These are phyloP conservation scores for Zalaria obscura DNA, from an alignment of 2,329 filamentous ascomycete genomes.

Conservation along the genomic window DNA sequence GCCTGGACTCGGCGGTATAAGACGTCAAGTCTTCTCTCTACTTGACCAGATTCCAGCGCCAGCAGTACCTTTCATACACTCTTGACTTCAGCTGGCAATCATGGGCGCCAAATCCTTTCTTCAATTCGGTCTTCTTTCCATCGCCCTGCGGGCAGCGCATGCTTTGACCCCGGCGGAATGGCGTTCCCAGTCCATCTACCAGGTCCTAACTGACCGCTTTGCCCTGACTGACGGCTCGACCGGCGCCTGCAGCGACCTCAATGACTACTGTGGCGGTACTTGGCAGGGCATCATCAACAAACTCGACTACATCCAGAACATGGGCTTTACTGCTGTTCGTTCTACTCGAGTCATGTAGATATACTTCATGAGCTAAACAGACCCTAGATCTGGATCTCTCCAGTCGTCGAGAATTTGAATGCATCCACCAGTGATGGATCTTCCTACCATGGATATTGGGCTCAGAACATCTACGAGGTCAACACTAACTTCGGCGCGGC, in stretches of 20 bases:
- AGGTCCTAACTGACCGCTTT: slow-evolving; percentile 25
- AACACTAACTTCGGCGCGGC: slow-evolving; percentile 23
- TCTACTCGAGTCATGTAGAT: background rate
- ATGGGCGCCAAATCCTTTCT: no score
- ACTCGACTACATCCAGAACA: slow-evolving; percentile 48
- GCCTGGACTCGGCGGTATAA: no score
- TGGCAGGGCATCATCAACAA: slow-evolving; percentile 44
- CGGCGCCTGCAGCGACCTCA: slow-evolving; percentile 19
- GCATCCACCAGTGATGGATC: slow-evolving; percentile 20
- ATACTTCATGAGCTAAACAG: background rate
- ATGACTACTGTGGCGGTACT: slow-evolving; percentile 45
- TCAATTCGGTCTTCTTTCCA: no score
- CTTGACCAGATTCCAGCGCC: no score
- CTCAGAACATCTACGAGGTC: slow-evolving; percentile 30
- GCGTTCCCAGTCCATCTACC: slow-evolving; percentile 26
- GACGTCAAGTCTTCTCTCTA: no score
- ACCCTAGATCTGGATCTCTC: slow-evolving; percentile 36
- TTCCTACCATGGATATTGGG: slow-evolving; percentile 44
- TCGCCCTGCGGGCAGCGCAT: background rate
- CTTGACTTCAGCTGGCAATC: no score
- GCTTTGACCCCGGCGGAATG: slow-evolving; percentile 16
- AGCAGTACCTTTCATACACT: no score
- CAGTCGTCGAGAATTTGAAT: slow-evolving; percentile 34
- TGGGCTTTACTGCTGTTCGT: slow-evolving; percentile 44
- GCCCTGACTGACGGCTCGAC: slow-evolving; percentile 25